A percentile compares a stretch with the other conserved stretches of the same genome.
Conservation (phyloP, 345 rosid genomes). For the Pistacia integerrima region DNA sequence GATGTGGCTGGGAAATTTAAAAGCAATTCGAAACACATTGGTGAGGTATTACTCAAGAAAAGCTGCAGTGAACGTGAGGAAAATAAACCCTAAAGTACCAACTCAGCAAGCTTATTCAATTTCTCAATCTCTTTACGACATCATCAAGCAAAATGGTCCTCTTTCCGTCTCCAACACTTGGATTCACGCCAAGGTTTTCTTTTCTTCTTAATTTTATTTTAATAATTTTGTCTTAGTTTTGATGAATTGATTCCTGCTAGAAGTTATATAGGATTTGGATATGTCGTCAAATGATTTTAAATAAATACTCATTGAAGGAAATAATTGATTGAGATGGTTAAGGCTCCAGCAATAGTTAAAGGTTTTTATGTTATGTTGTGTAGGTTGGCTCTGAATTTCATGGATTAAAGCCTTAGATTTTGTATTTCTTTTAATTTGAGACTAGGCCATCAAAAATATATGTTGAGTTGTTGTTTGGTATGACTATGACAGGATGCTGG, state of each 20-base stretch:
- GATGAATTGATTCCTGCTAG: background rate
- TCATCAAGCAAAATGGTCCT: conserved; percentile 74
- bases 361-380: background rate
- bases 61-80: conserved; percentile 79
- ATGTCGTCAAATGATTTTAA: no score
- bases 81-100: conserved; percentile 91
- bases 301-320: no score
- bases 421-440: background rate
- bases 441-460: no score
- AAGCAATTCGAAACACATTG: conserved; percentile 10
- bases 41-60: conserved; percentile 70
- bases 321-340: background rate
- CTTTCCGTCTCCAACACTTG: conserved; percentile 77
- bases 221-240: background rate
- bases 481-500: conserved; percentile 62
- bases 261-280: no score
- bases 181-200: conserved; percentile 68
- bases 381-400: background rate
- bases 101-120: conserved; percentile 80
- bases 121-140: conserved; percentile 60
- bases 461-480: background rate
- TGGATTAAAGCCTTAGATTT: background rate
- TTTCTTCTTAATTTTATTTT: background rate
- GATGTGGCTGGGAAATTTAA: conserved; percentile 5
- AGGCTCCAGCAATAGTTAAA: background rate